These are phyloP conservation scores for Imleria badia DNA, from an alignment of 768 basidiomycete species.

Conservation along the genomic window DNA sequence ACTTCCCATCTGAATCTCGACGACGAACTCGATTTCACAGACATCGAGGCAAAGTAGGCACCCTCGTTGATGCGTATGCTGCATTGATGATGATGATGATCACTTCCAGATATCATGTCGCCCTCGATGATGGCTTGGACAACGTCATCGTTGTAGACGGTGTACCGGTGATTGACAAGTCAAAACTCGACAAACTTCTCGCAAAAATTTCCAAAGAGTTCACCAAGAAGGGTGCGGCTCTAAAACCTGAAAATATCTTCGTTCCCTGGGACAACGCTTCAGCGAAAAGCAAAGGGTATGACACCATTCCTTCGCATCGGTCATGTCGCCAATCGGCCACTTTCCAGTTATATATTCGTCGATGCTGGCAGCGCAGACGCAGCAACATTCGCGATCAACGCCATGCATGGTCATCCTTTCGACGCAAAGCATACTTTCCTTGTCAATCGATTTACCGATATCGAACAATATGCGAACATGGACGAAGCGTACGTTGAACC, in stretches of 20 bases:
- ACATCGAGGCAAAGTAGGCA: conserved; percentile 82
- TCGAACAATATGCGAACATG: conserved; percentile 77
- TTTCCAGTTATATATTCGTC: conserved; percentile 73
- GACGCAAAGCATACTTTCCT: conserved; percentile 84
- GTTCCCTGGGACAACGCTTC: conserved; percentile 85
- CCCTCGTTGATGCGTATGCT: background rate
- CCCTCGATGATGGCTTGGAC: conserved; percentile 85
- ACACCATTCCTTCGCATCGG: background rate
- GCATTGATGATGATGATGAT: conserved; percentile 5
- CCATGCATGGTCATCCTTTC: conserved; percentile 78
- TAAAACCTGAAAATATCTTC: conserved; percentile 75
- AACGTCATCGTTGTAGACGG: conserved; percentile 92
- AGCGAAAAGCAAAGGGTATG: conserved; percentile 91
- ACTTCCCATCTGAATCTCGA: conserved; percentile 37
- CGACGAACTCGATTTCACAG: conserved; percentile 81
- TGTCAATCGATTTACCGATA: conserved; percentile 85
- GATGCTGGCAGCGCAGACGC: conserved; percentile 73
- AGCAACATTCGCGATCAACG: conserved; percentile 62
- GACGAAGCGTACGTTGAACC: conserved; percentile 81
- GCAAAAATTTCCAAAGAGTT: conserved; percentile 84
- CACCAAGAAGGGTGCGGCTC: conserved; percentile 70
- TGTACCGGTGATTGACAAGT: conserved; percentile 84
- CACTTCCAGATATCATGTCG: conserved; percentile 73
- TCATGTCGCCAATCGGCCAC: background rate
- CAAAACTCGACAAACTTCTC: conserved; percentile 79